A percentile compares a stretch with the other conserved stretches of the same genome.
Conservation (phyloP, 176 grass and related monocot genomes). For the Typha latifolia region DNA sequence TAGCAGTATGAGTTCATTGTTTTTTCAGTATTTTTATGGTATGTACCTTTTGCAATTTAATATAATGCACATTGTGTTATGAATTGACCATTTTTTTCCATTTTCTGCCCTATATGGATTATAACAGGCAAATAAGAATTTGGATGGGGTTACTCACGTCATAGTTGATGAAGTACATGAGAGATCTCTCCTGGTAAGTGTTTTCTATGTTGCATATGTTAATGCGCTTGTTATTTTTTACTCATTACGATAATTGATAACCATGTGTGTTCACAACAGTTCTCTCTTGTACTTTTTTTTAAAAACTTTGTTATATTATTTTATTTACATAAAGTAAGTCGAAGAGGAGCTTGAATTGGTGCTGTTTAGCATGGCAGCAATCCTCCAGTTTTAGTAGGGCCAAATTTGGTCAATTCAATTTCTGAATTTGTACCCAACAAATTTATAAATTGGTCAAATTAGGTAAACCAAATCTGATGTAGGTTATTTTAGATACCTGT, state of each 20-base stretch:
- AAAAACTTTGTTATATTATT: no score
- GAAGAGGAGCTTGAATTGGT: no score
- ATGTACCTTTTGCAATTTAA: background rate
- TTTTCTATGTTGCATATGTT: constrained; percentile 2
- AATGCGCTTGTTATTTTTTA: background rate
- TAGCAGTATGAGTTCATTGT: background rate
- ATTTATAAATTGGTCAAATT: no score
- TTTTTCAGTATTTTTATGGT: background rate
- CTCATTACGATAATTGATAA: no score
- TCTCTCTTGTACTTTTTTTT: no score
- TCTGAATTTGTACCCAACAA: no score
- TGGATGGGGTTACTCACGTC: constrained; percentile 87
- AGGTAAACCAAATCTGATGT: no score
- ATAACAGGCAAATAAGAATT: constrained; percentile 67
- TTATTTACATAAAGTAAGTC: no score
- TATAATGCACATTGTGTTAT: background rate
- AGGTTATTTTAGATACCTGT: no score
- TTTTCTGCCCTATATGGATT: background rate
- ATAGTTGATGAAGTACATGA: constrained; percentile 98
- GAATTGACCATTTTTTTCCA: background rate
- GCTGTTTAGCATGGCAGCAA: no score
- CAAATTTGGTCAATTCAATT: no score
- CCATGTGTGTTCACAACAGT: background rate
- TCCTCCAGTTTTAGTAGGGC: no score
- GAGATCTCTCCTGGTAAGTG: constrained; percentile 85